These are phyloP conservation scores for Talaromyces thailandensis DNA, from an alignment of 495 filamentous ascomycete species.

Conservation along the genomic window DNA sequence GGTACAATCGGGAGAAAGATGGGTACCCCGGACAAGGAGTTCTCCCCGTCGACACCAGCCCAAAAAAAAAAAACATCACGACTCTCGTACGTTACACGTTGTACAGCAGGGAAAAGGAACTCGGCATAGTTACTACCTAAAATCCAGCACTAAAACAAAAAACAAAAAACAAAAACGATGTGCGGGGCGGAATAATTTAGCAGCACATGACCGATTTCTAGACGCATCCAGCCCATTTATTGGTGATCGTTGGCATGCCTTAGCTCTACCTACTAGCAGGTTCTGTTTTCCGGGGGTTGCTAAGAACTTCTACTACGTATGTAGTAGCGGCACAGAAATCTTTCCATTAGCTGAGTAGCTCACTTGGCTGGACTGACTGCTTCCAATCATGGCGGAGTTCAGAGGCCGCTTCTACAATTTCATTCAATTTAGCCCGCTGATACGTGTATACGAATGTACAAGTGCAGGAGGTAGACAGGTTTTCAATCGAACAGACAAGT, in stretches of 20 bases:
- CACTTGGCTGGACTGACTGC: too few species aligned
- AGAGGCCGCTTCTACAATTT: not conserved
- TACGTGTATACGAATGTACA: not conserved
- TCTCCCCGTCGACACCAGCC: not conserved
- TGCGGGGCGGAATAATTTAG: not conserved
- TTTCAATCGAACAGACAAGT: not conserved
- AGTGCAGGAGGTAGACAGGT: not conserved
- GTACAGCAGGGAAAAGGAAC: not conserved
- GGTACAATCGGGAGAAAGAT: not conserved
- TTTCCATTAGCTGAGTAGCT: too few species aligned
- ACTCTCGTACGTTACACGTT: not conserved
- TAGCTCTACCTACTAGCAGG: too few species aligned
- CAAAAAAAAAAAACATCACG: not conserved
- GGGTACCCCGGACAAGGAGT: not conserved
- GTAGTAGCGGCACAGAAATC: not conserved
- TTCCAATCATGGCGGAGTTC: not conserved
- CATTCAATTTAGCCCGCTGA: not conserved
- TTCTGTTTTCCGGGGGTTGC: not conserved
- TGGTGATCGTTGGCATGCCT: not conserved
- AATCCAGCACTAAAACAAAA: not conserved
- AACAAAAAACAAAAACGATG: not conserved
- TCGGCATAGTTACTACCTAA: not conserved
- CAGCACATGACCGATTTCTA: conserved; percentile 3
- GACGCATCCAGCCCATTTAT: not conserved
- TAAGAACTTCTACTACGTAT: too few species aligned